Evolutionary conservation across 306 rosid species (phyloP).

Genomic region (Gastrolobium bilobum): DNA sequence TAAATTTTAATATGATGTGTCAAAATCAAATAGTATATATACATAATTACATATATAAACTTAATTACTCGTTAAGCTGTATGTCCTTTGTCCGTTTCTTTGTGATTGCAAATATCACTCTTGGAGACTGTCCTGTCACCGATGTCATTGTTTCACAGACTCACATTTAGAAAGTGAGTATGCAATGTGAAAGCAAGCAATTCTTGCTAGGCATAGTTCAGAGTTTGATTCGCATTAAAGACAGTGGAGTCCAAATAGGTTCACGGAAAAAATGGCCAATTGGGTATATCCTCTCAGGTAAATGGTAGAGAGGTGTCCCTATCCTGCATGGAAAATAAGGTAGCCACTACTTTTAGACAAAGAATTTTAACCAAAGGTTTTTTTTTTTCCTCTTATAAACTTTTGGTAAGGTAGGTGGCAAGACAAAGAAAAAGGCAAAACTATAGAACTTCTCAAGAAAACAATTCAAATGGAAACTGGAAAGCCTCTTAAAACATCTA

Average conservation of each 20-base stretch:
- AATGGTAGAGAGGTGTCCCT: slow-evolving; percentile 1
- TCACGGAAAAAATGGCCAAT: slow-evolving; percentile 19
- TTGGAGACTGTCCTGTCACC: neutral
- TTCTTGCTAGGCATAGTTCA: neutral
- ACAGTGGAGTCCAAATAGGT: neutral
- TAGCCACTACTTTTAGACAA: slow-evolving; percentile 4
- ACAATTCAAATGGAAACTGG: neutral
- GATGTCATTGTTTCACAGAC: neutral
- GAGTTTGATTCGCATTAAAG: slow-evolving; percentile 18
- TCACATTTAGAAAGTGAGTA: neutral
- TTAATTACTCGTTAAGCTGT: neutral
- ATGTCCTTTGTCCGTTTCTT: neutral
- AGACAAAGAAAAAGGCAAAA: neutral
- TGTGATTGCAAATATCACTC: neutral
- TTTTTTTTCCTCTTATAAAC: neutral
- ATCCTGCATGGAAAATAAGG: neutral
- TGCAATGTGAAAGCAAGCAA: neutral
- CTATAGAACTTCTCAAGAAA: neutral
- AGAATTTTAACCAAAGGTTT: slow-evolving; percentile 20
- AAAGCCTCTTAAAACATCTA: neutral
- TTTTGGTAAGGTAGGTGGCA: neutral
- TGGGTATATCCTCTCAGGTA: neutral
- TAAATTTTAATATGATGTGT: too few species aligned
- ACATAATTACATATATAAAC: too few species aligned
- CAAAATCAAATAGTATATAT: too few species aligned